Conservation (phyloP, 2,329 filamentous ascomycete species). For the Ilyonectria destructans region DNA sequence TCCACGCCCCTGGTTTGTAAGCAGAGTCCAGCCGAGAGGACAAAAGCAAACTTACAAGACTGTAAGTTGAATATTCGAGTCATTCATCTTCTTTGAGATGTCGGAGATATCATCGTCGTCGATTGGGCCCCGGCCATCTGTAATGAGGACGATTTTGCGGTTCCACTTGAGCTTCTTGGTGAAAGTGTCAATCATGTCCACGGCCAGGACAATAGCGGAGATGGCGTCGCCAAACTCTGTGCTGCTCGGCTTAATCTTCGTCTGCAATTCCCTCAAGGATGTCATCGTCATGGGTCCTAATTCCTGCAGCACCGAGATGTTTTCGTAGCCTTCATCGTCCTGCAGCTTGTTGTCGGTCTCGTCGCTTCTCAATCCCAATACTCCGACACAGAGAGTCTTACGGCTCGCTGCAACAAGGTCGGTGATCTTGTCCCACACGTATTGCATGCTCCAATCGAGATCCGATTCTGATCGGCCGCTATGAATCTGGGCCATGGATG, state of each 20-base stretch:
- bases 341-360: slow-evolving; percentile 79
- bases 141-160: slow-evolving; percentile 87
- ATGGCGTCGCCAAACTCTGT: slow-evolving; percentile 85
- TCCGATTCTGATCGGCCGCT: slow-evolving; percentile 83
- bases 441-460: slow-evolving; percentile 90
- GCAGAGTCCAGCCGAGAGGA: slow-evolving; percentile 4
- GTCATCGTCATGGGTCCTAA: slow-evolving; percentile 75
- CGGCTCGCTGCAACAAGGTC: slow-evolving; percentile 79
- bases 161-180: slow-evolving; percentile 89
- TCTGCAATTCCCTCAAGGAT: slow-evolving; percentile 77
- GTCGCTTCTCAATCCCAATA: slow-evolving; percentile 88
- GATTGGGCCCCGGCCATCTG: slow-evolving; percentile 83
- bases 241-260: slow-evolving; percentile 76
- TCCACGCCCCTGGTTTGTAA: slow-evolving; percentile 80
- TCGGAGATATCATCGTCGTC: slow-evolving; percentile 80
- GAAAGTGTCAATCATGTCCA: slow-evolving; percentile 86
- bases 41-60: slow-evolving; percentile 75
- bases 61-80: slow-evolving; percentile 82
- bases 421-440: slow-evolving; percentile 92
- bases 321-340: slow-evolving; percentile 81
- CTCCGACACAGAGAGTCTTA: slow-evolving; percentile 80
- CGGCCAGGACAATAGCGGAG: slow-evolving; percentile 88
- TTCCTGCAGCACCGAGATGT: slow-evolving; percentile 86
- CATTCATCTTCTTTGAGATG: slow-evolving; percentile 82
- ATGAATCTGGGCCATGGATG: slow-evolving; percentile 83